Base-by-base conservation (phyloP, 805 yeast species). In the Saturnispora galanensis region DNA sequence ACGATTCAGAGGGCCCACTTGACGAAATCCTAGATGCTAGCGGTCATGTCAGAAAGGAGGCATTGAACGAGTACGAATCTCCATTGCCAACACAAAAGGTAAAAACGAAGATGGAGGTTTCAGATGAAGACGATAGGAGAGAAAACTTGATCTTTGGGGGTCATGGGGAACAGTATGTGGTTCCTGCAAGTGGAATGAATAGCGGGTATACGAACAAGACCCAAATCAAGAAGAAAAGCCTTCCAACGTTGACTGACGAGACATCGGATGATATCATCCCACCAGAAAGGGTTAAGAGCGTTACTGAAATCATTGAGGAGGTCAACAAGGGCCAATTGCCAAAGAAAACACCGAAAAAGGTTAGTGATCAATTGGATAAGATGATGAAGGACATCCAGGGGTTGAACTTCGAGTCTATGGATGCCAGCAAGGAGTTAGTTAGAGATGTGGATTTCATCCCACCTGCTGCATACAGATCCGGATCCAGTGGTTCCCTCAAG, bases 1-100 rank as follows among this genome's bases (percentile, higher is more conserved):
- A 74, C 41, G 82, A 77, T 44, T 80, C 74, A 49, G 76, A 70
- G 48, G 79, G 70, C 51, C 73, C 69, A 49, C 70, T 78, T 52
- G 79, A 70, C 21, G 60, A 65, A 16, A 65, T 75, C 39, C 59
- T 79, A 54, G 82, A 78, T 52, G 66, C 67, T 10, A 65, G 67
- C 39, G 85, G 84, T 1, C 67, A 70, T 40, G 64, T 77, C 39
- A 77, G 70, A 52, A 65, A 64, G n/a, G 71, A 67, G 39, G 74
- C 70, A 18, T 59, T 67, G 49, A 69, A 61, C 47, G 49, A 53
- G 11, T 42, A 46, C 53, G 39, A 50, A 50, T 35, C 38, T 45
- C 31, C 32, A 30, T 16, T 28, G 17, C 1, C 15, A 31, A 31
- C n/a, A n/a, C 21, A 31, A 9, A 35, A 41, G 29, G 16, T 33